Base-by-base conservation (phyloP, 495 filamentous ascomycete genomes). In the Elasticomyces elasticus region DNA sequence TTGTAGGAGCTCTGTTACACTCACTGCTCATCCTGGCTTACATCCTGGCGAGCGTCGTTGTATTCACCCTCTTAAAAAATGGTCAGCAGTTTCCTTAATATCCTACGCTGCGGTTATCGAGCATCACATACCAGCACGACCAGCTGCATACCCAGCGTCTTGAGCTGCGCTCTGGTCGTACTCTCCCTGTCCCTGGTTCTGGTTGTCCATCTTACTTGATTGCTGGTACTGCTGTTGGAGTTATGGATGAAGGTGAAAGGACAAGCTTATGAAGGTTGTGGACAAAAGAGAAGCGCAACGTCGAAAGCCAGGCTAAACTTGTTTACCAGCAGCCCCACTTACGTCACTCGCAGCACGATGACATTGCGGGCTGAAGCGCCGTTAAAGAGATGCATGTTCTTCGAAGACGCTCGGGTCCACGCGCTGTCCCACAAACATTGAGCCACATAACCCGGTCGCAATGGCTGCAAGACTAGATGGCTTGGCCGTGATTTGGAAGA, bases 71-170 rank as follows among this genome's bases (percentile, higher is more conserved):
- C 55, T 57, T n/a, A 2, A n/a, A 55, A 22, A 24, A 17, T 15
- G 22, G 22, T 48, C 24, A 37, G 30, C 17, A 19, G 27, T 15
- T 13, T 22, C 17, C 24, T 2, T 38, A 17, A 42, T 11, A 7
- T 20, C 4, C 24, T 9, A 54, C 22, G 1, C 3, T 12, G 10
- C 24, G 10, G 23, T 12, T 7, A 10, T 23, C 4, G 17, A 9
- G 17, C 19, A 22, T 26, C 20, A 43, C 55, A 23, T 52, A 57
- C 55, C 37, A 31, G 44, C 55, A 20, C n/a, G 11, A 43, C 55
- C 55, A 19, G 50, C 55, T 6, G 55, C 55, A 33, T 49, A 54
- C 11, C 54, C 54, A 25, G 54, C 54, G 40, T 56, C 54, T 31
- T 56, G 54, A 11, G 49, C 55, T 12, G 55, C 49, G 22, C 20